A percentile compares a stretch with the other conserved stretches of the same genome.
Evolutionary conservation across 164 flowering plant genomes (phyloP).

Genomic region (Paratinospora sagittata): DNA sequence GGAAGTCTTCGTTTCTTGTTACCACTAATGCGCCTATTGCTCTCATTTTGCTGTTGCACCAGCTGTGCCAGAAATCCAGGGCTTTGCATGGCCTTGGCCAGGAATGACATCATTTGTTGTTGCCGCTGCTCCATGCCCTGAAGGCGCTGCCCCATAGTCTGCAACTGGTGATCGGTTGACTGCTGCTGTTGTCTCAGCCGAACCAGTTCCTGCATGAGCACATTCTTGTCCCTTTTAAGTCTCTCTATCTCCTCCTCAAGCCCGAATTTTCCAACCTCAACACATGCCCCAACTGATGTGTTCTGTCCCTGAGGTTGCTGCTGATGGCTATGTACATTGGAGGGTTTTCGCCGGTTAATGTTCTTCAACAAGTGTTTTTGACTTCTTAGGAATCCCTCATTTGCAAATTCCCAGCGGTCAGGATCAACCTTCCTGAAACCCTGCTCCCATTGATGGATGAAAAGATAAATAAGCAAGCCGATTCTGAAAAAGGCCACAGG

Average conservation of each 20-base stretch:
- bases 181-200: slow-evolving; percentile 95
- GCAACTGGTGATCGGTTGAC: slow-evolving; percentile 78
- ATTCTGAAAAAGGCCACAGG: background rate
- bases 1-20: slow-evolving; percentile 78
- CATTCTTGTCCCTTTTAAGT: slow-evolving; percentile 92
- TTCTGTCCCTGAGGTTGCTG: slow-evolving; percentile 59
- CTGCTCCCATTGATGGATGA: slow-evolving; percentile 31
- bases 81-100: slow-evolving; percentile 91
- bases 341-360: slow-evolving; percentile 66
- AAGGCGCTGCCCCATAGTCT: slow-evolving; percentile 75
- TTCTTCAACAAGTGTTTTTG: slow-evolving; percentile 73
- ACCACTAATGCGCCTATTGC: slow-evolving; percentile 55
- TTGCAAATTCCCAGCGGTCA: slow-evolving; percentile 97
- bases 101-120: slow-evolving; percentile 97
- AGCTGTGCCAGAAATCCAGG: slow-evolving; percentile 88
- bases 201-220: slow-evolving; percentile 94
- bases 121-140: slow-evolving; percentile 98
- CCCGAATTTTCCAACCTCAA: slow-evolving; percentile 97
- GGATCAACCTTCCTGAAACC: slow-evolving; percentile 97
- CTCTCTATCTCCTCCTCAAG: slow-evolving; percentile 93
- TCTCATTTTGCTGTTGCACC: slow-evolving; percentile 81
- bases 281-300: slow-evolving; percentile 77
- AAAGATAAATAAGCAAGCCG: background rate
- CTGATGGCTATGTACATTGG: slow-evolving; percentile 47
- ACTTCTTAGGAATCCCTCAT: slow-evolving; percentile 88